Evolutionary conservation across 495 filamentous ascomycete genomes (phyloP), one percentile per base, ranked within the genome.

Genomic region (Aspergillus bertholletiae): DNA sequence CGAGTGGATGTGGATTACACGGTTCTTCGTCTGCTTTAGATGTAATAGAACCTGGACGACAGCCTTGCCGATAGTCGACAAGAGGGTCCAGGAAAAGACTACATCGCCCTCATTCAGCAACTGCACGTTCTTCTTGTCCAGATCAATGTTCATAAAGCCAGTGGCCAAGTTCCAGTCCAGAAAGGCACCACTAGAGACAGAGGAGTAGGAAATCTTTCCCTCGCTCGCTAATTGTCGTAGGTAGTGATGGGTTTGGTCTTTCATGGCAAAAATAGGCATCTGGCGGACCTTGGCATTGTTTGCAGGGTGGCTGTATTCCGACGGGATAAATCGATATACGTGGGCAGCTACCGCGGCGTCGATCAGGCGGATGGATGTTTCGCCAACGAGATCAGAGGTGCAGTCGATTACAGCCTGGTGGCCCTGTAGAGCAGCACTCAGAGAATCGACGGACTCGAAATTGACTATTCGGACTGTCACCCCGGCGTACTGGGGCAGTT

Each of bases 331-430:
- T n/a, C 60, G 57, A 54, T 66, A 61, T 34, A 68, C 56, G 2
- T 57, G 57, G 26, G 34, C 44, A 7, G 35, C 43, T 7, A 28
- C 58, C 13, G 65, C 62, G 20, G 59, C 61, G 9, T 59, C 54
- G 28, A 70, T 64, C 9, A 71, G 57, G 21, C 56, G 45, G 11
- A 64, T 44, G 11, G 62, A 47, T 26, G 58, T 61, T 5, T 61
- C 62, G 35, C 30, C 12, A 9, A 61, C 62, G 3, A 44, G 49
- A 20, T 58, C 53, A 27, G 48, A 64, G 41, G 58, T 64, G 24
- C 49, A 54, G 49, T 64, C 62, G 21, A 64, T 61, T 2, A 64
- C 62, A 28, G 61, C 61, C 30, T 64, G 58, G 22, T 64, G 58
- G 13, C 53, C 58, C 3, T 17, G 46, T 1, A 64, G 9, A 13